Percentiles rank a stretch among this genome's conserved stretches.
phyloP scores from a whole-genome alignment of 768 basidiomycete species.

The Arthromyces matolae region DNA sequence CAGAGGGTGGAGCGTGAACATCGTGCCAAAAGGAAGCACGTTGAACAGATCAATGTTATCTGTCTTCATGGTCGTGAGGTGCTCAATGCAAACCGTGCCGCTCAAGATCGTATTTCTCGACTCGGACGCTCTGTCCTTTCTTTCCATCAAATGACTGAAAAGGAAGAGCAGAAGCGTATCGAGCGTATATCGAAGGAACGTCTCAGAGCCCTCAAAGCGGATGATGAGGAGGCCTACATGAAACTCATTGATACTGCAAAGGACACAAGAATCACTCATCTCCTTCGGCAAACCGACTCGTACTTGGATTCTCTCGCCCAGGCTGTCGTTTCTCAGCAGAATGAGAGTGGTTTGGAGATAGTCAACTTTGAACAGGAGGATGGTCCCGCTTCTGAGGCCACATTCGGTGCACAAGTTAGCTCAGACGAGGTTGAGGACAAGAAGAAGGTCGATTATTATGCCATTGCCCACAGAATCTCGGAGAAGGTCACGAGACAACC shows the following conservation, averaged over 20 bases:
- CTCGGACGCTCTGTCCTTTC: slow-evolving; percentile 76
- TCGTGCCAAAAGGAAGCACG: slow-evolving; percentile 93
- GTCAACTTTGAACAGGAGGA: slow-evolving; percentile 63
- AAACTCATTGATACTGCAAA: slow-evolving; percentile 98
- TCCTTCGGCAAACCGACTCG: slow-evolving; percentile 88
- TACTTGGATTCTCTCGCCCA: slow-evolving; percentile 95
- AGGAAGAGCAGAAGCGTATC: slow-evolving; percentile 96
- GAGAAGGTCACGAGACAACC: slow-evolving; percentile 83
- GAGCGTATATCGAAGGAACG: slow-evolving; percentile 96
- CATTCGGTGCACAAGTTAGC: slow-evolving; percentile 80
- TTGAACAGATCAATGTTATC: slow-evolving; percentile 88
- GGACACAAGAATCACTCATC: slow-evolving; percentile 96
- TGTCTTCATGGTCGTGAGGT: slow-evolving; percentile 80
- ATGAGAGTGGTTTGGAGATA: slow-evolving; percentile 50
- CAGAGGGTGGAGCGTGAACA: slow-evolving; percentile 91
- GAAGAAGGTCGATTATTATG: slow-evolving; percentile 91
- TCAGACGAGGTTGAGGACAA: slow-evolving; percentile 61
- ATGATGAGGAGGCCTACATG: slow-evolving; percentile 99
- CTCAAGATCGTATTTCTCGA: slow-evolving; percentile 63
- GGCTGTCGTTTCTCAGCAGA: slow-evolving; percentile 91
- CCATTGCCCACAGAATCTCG: slow-evolving; percentile 87
- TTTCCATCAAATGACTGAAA: slow-evolving; percentile 90
- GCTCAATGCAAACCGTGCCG: slow-evolving; percentile 57
- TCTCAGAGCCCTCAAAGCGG: slow-evolving; percentile 94
- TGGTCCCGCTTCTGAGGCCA: slow-evolving; percentile 78